Percentiles rank a stretch among this genome's conserved stretches.
Conservation (phyloP, 2,329 filamentous ascomycete genomes). For the Talaromyces sp. region DNA sequence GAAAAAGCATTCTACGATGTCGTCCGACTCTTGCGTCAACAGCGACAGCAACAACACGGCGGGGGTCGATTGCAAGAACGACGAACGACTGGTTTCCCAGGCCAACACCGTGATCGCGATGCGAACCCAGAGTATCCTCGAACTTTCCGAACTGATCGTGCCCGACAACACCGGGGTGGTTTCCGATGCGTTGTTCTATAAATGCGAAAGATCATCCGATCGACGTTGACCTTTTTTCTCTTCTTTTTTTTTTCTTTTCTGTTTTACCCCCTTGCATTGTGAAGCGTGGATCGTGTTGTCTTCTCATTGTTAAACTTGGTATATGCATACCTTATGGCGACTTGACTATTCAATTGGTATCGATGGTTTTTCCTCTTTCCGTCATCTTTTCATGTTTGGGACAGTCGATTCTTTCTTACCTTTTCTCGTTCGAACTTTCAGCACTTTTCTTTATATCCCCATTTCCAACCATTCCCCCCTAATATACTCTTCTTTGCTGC, state of each 20-base stretch:
- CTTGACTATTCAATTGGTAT: conserved; percentile 7
- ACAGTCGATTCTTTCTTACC: neutral
- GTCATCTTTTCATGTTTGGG: conserved; percentile 6
- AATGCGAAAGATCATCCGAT: conserved; percentile 20
- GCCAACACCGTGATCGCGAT: conserved; percentile 38
- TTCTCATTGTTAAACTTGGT: conserved; percentile 13
- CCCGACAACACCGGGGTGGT: conserved; percentile 36
- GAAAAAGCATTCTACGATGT: conserved; percentile 99
- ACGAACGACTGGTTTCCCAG: conserved; percentile 37
- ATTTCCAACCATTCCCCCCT: neutral
- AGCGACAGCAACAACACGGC: conserved; percentile 60
- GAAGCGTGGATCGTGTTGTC: conserved; percentile 20
- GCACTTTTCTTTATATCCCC: neutral
- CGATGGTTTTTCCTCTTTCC: neutral
- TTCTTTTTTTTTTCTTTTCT: conserved; percentile 4
- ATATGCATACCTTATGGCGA: conserved; percentile 20
- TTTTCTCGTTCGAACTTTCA: conserved; percentile 7
- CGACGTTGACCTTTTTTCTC: conserved; percentile 1
- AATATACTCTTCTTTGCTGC: neutral
- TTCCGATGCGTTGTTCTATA: conserved; percentile 41
- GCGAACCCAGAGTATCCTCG: conserved; percentile 41
- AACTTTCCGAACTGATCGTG: conserved; percentile 40
- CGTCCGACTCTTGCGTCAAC: conserved; percentile 81
- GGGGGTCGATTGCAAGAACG: conserved; percentile 37
- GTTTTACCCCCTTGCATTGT: conserved; percentile 17